A percentile compares a stretch with the other conserved stretches of the same genome.
Evolutionary conservation across 805 yeast genomes (phyloP).

Genomic region (Hanseniaspora vineae): DNA sequence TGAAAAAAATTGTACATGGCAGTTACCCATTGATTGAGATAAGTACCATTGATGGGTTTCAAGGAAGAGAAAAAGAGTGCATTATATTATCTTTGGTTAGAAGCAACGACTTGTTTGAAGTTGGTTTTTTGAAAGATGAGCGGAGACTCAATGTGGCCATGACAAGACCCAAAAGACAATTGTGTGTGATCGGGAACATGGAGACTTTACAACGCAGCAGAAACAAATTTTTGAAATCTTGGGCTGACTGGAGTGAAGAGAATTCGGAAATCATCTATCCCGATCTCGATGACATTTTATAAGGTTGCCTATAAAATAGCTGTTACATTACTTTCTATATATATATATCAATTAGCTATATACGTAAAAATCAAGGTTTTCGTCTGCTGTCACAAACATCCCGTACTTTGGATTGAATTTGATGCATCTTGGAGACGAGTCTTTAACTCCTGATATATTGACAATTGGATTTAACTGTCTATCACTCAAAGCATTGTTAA

Average conservation of each 20-base stretch:
- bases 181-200: constrained; percentile 78
- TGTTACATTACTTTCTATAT: no score
- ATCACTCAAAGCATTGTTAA: constrained; percentile 19
- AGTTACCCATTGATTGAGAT: constrained; percentile 46
- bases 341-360: constrained; percentile 6
- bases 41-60: constrained; percentile 91
- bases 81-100: constrained; percentile 73
- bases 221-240: constrained; percentile 38
- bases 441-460: constrained; percentile 20
- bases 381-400: constrained; percentile 27
- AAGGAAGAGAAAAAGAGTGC: constrained; percentile 88
- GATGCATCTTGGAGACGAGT: constrained; percentile 27
- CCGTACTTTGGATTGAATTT: constrained; percentile 30
- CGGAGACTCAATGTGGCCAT: constrained; percentile 86
- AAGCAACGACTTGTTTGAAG: constrained; percentile 53
- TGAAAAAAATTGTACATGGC: constrained; percentile 35
- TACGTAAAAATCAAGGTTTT: constrained; percentile 24
- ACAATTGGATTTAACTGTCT: constrained; percentile 17
- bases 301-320: neutral
- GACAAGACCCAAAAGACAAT: constrained; percentile 76
- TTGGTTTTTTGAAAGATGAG: constrained; percentile 73
- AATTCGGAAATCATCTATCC: constrained; percentile 59
- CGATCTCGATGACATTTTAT: constrained; percentile 29
- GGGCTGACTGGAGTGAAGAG: constrained; percentile 63
- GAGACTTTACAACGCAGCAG: constrained; percentile 41